Conservation (phyloP, 345 rosid species). For the Clausena lansium region DNA sequence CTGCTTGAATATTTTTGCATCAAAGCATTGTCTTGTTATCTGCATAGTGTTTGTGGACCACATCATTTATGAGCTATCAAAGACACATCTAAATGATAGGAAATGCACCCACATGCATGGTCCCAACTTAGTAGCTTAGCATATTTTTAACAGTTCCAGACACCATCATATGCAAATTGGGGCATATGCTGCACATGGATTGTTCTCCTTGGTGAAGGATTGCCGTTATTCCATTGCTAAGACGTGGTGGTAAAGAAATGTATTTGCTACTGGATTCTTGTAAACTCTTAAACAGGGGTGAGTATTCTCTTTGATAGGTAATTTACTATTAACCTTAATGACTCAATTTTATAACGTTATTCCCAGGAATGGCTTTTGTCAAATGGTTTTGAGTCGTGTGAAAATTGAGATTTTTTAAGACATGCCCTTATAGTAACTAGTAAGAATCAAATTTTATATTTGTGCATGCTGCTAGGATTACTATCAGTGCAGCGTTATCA, state of each 20-base stretch:
- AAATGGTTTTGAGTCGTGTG: not conserved
- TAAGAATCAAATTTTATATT: not conserved
- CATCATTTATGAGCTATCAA: not conserved
- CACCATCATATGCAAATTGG: slow-evolving; percentile 8
- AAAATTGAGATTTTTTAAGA: not conserved
- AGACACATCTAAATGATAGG: not conserved
- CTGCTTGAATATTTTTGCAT: not conserved
- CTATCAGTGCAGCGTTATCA: too few relatives aligned
- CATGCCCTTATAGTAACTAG: not conserved
- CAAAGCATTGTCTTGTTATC: not conserved
- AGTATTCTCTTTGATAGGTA: too few relatives aligned
- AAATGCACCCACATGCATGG: slow-evolving; percentile 9
- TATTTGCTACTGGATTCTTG: not conserved
- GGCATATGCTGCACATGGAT: slow-evolving; percentile 7
- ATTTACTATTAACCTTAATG: too few relatives aligned
- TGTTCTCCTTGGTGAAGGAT: not conserved
- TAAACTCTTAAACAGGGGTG: not conserved
- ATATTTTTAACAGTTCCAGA: not conserved
- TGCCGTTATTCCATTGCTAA: not conserved
- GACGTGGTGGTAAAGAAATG: not conserved
- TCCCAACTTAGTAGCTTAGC: not conserved
- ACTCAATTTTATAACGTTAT: too few relatives aligned
- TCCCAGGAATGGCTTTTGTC: too few relatives aligned
- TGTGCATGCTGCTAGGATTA: not conserved
- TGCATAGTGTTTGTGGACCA: not conserved